Base-by-base conservation (phyloP, 78 protist genomes). In the Tieghemostelium lacteum region DNA sequence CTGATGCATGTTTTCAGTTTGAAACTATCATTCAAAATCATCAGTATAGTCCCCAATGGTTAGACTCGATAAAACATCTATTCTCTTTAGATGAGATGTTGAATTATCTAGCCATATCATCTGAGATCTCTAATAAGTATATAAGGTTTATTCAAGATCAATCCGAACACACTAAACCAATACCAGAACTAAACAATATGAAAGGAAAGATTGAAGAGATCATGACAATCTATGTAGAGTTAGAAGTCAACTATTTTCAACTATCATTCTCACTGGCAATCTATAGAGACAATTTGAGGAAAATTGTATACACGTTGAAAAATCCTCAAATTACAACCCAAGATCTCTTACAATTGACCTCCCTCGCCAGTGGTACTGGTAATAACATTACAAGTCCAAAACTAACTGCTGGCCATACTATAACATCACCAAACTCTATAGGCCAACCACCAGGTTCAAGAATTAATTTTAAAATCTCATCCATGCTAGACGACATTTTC, bases 191-290 rank as follows among this genome's bases (percentile, higher is more conserved):
- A 33, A 83, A 83, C n/a, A 19, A 52, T 54, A 39, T 69, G 36
- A 83, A 71, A 71, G 50, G 77, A 50, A 71, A 22, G 31, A 42
- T 71, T 31, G 64, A 71, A 52, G 77, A 71, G 34, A 71, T 71
- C 12, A 50, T 71, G 63, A 83, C 66, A 0, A 17, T 69, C 12
- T 83, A 83, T 69, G 36, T 73, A 29, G 52, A 71, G 29, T 42
- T 83, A 49, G 91, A 83, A 58, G n/a, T 78, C 0, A 71, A 83
- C 22, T 83, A 83, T 45, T 83, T 83, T 58, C 91, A 83, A 69
- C 34, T 83, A 28, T 83, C 91, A 60, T 83, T 83, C 42, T 69
- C 91, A 69, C 37, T 50, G 45, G 75, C 91, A 19, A 60, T 83
- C 20, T 83, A 83, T 69, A 40, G 24, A 3, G 91, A 83, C 58